Conservation (phyloP, 1,284 basidiomycete genomes). For the Sporisorium iseilematis-ciliati region DNA sequence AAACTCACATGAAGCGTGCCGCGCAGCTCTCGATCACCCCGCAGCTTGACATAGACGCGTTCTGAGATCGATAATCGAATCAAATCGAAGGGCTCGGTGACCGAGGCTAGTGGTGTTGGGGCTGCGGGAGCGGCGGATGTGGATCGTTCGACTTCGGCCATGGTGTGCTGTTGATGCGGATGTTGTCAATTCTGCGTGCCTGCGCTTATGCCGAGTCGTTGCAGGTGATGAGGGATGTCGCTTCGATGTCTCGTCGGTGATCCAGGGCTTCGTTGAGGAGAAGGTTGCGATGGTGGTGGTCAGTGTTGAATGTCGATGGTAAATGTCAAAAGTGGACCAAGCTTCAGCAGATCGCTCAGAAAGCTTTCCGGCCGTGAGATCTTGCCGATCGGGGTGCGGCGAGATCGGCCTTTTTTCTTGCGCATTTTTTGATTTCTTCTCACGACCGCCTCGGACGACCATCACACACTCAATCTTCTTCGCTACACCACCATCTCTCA, state of each 20-base stretch:
- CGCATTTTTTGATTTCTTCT: not conserved
- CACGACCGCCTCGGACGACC: too few species aligned
- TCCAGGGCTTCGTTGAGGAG: not conserved
- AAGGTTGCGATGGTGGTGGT: too few species aligned
- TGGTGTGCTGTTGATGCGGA: too few species aligned
- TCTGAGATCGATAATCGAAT: conserved; percentile 95
- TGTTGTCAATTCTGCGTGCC: not conserved
- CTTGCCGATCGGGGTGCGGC: too few species aligned
- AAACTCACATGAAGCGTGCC: conserved; percentile 82
- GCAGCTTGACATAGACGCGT: conserved; percentile 93
- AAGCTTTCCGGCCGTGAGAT: too few species aligned
- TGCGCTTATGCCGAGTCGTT: not conserved
- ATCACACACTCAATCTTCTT: too few species aligned
- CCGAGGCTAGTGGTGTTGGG: conserved; percentile 34
- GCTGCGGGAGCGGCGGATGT: conserved; percentile 24
- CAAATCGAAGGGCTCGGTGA: conserved; percentile 97
- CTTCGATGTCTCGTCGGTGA: not conserved
- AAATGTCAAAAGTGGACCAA: conserved; percentile 2
- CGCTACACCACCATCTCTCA: not conserved
- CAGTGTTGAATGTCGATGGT: too few species aligned
- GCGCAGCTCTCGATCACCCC: conserved; percentile 91
- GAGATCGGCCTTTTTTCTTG: conserved; percentile 3
- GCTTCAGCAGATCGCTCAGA: too few species aligned
- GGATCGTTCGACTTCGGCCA: conserved; percentile 44
- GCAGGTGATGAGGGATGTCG: conserved; percentile 6